Base-by-base conservation (phyloP, 192 early-diverging fungal species). In the Coemansia guatemalensis region DNA sequence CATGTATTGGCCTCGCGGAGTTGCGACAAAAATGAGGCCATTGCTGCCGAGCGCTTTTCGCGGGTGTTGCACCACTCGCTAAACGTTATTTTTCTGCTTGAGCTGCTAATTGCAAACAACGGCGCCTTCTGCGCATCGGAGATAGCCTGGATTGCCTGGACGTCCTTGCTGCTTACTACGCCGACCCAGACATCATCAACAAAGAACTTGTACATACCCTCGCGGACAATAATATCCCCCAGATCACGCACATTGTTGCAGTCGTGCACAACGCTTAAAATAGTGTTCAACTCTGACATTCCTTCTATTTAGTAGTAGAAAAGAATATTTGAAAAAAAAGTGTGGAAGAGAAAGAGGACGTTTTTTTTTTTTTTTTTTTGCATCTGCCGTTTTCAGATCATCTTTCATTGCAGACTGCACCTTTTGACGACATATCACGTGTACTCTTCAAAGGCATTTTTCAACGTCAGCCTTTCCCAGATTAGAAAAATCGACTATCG, bases 1-100 rank as follows among this genome's bases (percentile, higher is more conserved):
- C 71, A 83, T 27, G 51, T 32, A 12, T 50, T n/a, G 18, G 39
- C 26, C 0, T 20, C 49, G 0, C 70, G 64, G 53, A 71, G 54
- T 18, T 50, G 23, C 0, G 35, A 35, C 5, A 79, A 53, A 53
- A 83, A 23, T 21, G 6, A 20, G 3, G 68, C 69, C 18, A 79
- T 41, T 0, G 67, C 67, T 0, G 39, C 57, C 8, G 66, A 62
- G 11, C 72, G 70, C 48, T 56, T 29, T 11, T 53, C 21, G 23
- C 56, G 51, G 23, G 6, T 51, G 7, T 23, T 11, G 41, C 11
- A 55, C 17, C 33, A 14, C 8, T 41, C 27, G 26, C 29, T 48
- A 48, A 73, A 75, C 14, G 60, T 26, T 0, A 71, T 32, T 5
- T 60, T 58, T 12, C 33, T 44, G 5, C 12, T n/a, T 0, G 8